Base-by-base conservation (phyloP, 1,139 yeast species). In the Spathaspora sp. region DNA sequence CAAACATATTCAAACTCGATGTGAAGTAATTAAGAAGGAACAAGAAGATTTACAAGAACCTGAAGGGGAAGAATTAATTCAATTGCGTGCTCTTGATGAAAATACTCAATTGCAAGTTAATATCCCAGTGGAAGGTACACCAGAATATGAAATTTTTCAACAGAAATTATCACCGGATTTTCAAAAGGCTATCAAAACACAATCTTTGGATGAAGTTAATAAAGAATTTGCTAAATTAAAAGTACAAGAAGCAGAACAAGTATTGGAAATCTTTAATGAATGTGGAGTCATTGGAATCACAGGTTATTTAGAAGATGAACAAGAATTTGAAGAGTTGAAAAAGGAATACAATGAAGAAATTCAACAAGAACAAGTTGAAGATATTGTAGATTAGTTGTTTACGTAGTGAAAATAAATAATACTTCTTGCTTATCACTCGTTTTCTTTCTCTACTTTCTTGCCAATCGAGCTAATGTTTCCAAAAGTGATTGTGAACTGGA, bases 41-140 rank as follows among this genome's bases (percentile, higher is more conserved):
- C 69, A 72, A 45, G 53, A 49, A 15, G 74, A 69, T 49, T 63
- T 61, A 36, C 76, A 60, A 23, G 60, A 51, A 6, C 69, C 60
- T 26, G 55, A 47, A 3, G 88, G 77, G 41, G 93, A 84, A 53
- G 95, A 87, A 45, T 81, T 83, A 53, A 90, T 93, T 54, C 98
- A 93, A 66, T 73, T 93, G 58, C 87, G 89, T 58, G 83, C 97
- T 0, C 79, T 91, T 45, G 98, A 93, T 65, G 96, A 95, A 31
- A 79, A 82, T 50, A 80, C 93, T 1, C 84, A 87, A 63, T 74
- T 93, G 43, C 74, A 81, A 44, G 91, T 93, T 15, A 78, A 76
- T 47, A 71, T 90, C 16, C 99, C 99, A 3, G 69, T 73, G 52
- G 70, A 73, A 48, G 65, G 67, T 7, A 74, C 84, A 2, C 73